These are phyloP conservation scores for Gonapodya sp. DNA, from an alignment of 192 early-diverging fungal genomes.

Conservation along the genomic window DNA sequence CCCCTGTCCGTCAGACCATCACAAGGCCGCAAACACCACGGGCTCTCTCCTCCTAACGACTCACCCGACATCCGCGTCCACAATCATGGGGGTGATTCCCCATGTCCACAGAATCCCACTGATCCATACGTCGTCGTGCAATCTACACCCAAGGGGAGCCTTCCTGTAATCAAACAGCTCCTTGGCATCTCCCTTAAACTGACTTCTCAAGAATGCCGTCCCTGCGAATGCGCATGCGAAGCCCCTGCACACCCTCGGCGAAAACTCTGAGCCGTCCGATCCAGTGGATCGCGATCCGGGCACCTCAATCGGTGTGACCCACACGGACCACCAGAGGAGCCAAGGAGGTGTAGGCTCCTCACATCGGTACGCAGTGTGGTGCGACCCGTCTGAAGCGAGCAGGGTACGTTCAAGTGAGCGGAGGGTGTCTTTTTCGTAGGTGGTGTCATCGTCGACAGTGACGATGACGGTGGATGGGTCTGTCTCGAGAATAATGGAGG, in stretches of 20 bases:
- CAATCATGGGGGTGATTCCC: neutral
- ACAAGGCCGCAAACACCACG: neutral
- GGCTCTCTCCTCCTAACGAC: too few relatives aligned
- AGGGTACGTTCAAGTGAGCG: neutral
- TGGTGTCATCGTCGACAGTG: conserved; percentile 11
- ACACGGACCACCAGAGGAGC: neutral
- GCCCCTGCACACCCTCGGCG: neutral
- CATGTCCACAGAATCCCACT: neutral
- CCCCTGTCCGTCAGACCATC: too few relatives aligned
- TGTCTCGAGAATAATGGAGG: neutral
- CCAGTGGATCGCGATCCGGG: neutral
- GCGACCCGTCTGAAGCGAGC: neutral
- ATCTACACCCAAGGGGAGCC: neutral
- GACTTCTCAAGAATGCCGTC: neutral
- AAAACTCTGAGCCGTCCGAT: neutral
- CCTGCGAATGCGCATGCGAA: conserved; percentile 6
- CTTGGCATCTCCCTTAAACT: neutral
- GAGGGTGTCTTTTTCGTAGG: conserved; percentile 3
- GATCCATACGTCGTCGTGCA: conserved; percentile 11
- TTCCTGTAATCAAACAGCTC: neutral
- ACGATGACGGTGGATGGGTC: conserved; percentile 12
- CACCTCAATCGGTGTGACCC: neutral
- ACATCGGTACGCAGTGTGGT: neutral
- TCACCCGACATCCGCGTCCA: neutral
- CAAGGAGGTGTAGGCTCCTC: neutral